Evolutionary conservation across 306 rosid species (phyloP), one percentile per base, ranked within the genome.

Genomic region (Cotoneaster glaucophyllus): DNA sequence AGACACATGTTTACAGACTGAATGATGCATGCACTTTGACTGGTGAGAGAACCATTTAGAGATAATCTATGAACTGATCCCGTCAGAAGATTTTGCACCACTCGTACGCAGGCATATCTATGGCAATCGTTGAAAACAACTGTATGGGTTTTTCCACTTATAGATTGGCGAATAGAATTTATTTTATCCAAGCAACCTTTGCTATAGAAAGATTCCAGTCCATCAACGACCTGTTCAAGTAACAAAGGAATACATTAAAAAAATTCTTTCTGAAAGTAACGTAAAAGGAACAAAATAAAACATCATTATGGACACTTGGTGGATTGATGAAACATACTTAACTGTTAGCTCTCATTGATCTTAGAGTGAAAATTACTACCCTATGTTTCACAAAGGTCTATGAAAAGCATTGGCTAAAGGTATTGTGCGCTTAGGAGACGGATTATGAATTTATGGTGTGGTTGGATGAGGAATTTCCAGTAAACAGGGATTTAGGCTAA

Each of bases 1-100:
- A 77, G 17, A 56, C 83, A 80, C 52, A 78, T 82, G 74, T 76
- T 71, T 59, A 84, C 88, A 50, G 90, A 87, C 82, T 90, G 94
- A 78, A 82, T 64, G 83, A 87, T 84, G 85, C 90, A 86, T 66
- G 95, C 90, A 86, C 98, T 85, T 86, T 63, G 86, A 90, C 93
- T 81, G 78, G 85, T 56, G 64, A 88, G 44, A 66, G 91, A 79
- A 79, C 80, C 79, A 64, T 83, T 78, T 26, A 81, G 79, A 77
- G 92, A 90, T 63, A 95, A 82, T 82, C 90, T 86, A 82, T 79
- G 85, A 63, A 89, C 70, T 54, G 96, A 63, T 81, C 96, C 86
- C 0, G 56, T 57, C 32, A 90, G 68, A 83, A 92, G 90, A 80
- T 82, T 50, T 75, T 61, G 93, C 82, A 92, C 78, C 69, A 81